phyloP scores from a whole-genome alignment of 345 rosid species.

The Bretschneidera sinensis region DNA sequence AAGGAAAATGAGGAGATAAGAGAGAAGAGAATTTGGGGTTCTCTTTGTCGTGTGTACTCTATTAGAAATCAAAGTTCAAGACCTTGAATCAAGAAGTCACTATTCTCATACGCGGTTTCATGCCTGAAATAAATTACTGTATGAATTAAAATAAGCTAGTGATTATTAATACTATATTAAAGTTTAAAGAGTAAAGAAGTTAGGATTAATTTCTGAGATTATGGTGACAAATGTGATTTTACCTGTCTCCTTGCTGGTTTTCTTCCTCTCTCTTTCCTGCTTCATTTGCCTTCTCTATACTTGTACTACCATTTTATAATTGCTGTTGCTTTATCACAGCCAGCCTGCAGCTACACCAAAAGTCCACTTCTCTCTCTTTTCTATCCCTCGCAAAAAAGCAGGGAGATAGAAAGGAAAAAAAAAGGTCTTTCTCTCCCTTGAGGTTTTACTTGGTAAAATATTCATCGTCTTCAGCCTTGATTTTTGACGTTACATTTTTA shows the following conservation, averaged over 20 bases:
- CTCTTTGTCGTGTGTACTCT: neutral
- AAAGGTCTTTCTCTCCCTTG: neutral
- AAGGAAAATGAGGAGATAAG: neutral
- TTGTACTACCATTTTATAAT: neutral
- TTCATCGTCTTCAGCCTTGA: neutral
- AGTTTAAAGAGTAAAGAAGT: neutral
- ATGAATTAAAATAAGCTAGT: neutral
- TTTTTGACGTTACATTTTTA: neutral
- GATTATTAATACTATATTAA: neutral
- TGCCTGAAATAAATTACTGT: neutral
- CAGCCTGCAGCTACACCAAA: too few relatives aligned
- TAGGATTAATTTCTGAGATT: too few relatives aligned
- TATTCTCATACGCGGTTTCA: slow-evolving; percentile 32
- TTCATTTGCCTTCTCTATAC: neutral
- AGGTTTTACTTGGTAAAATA: neutral
- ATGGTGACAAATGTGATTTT: neutral
- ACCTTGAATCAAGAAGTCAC: slow-evolving; percentile 30
- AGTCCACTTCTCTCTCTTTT: too few relatives aligned
- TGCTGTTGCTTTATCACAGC: neutral
- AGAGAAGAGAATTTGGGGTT: neutral
- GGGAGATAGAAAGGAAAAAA: too few relatives aligned
- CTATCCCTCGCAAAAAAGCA: too few relatives aligned
- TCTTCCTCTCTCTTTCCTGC: slow-evolving; percentile 11
- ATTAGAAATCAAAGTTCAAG: slow-evolving; percentile 18
- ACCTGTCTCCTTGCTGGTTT: slow-evolving; percentile 11